Evolutionary conservation across 202 grass and related monocot genomes (phyloP), one percentile per base, ranked within the genome.

Genomic region (Bolboschoenoplectus hybrid): DNA sequence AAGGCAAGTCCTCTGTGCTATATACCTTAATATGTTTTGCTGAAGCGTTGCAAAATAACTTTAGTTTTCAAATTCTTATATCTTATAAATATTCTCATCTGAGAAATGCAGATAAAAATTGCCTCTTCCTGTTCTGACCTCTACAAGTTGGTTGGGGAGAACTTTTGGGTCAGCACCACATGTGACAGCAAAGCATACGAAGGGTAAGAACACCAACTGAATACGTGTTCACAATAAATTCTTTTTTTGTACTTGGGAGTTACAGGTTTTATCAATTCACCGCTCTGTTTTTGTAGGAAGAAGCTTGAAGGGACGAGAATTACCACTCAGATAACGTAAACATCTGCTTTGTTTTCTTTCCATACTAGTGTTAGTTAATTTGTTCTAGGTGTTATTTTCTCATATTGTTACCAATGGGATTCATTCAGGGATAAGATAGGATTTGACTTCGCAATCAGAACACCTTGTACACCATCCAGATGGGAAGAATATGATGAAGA

Each of bases 291-390:
- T 95, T 91, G 87, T 89, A 98, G 96, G 93, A 98, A 92, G 36
- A 88, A 85, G 60, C 97, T 98, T 89, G 97, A 98, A 90, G 97
- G 97, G 88, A 98, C 97, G 76, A 92, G 97, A 91, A 98, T 98
- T 90, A 98, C 93, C 49, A 92, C 93, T 89, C 97, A 92, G 80
- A 88, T 86, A 56, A 91, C 93, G 97, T 89, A 91, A 90, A 85
- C 45, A 49, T 38, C n/a, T 46, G n/a, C 26, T 11, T 82, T 39
- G 10, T 67, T 47, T 62, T 56, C 46, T 74, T 67, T 66, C 16
- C 46, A 67, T 49, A 19, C 60, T 47, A 47, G 3, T 67, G 9
- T 26, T 87, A 85, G 51, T 61, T 63, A 45, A 51, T 57, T 35
- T 0, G 7, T 12, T 38, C 38, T 85, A 55, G 16, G 16, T 85